phyloP scores from a whole-genome alignment of 345 rosid genomes.

The Cardiospermum halicacabum region DNA sequence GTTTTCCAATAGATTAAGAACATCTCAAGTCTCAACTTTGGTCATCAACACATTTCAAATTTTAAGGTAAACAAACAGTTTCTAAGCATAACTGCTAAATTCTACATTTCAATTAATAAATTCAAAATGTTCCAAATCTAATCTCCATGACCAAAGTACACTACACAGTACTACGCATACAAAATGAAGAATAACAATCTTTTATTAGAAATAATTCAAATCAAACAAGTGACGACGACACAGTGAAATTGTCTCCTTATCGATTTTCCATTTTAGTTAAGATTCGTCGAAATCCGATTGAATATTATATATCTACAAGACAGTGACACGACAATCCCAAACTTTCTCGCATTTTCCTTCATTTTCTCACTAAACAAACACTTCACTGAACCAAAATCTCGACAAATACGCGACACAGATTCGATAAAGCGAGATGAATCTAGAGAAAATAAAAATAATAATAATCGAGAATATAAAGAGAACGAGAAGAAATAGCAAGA shows the following conservation, averaged over 20 bases:
- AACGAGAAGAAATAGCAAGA: slow-evolving; percentile 26
- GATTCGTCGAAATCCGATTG: background rate
- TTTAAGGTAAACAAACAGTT: too few species aligned
- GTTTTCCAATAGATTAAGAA: too few species aligned
- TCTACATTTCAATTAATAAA: too few species aligned
- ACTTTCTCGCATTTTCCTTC: background rate
- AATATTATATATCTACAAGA: background rate
- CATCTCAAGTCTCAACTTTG: too few species aligned
- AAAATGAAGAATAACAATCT: background rate
- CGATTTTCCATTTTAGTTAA: too few species aligned
- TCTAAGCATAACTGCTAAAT: too few species aligned
- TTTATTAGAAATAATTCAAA: background rate
- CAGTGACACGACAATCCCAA: background rate
- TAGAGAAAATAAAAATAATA: background rate
- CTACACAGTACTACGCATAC: background rate
- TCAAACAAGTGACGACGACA: too few species aligned
- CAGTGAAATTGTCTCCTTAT: too few species aligned
- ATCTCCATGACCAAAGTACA: too few species aligned
- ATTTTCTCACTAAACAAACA: slow-evolving; percentile 31
- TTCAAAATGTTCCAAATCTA: too few species aligned
- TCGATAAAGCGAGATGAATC: background rate
- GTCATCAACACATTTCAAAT: too few species aligned
- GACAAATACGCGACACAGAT: background rate
- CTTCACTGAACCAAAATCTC: background rate
- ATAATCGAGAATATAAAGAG: background rate